Conservation (phyloP, 2,329 filamentous ascomycete genomes). For the Cryphonectria nitschkei region DNA sequence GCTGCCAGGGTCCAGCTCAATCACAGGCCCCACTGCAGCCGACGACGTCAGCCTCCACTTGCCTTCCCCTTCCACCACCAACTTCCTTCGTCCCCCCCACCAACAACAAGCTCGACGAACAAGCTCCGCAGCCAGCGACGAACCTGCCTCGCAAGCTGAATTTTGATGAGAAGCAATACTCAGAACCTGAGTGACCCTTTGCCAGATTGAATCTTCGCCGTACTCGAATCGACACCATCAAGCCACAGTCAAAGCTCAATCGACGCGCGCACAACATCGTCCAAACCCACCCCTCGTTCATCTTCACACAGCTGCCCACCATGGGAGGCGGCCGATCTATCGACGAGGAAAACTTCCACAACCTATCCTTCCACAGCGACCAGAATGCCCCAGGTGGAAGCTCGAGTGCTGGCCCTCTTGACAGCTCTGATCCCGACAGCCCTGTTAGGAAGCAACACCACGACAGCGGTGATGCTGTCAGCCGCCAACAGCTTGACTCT, state of each 20-base stretch:
- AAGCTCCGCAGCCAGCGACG: not conserved
- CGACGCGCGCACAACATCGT: not conserved
- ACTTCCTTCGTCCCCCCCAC: not conserved
- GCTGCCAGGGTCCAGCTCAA: constrained; percentile 6
- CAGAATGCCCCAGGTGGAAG: constrained; percentile 49
- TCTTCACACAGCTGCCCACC: constrained; percentile 19
- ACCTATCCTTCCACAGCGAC: constrained; percentile 76
- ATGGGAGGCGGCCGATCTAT: constrained; percentile 44
- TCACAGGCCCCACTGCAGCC: constrained; percentile 7
- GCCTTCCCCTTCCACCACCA: constrained; percentile 2
- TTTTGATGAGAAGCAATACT: not conserved
- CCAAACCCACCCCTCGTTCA: constrained; percentile 2
- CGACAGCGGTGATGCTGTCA: constrained; percentile 50
- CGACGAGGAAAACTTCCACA: constrained; percentile 75
- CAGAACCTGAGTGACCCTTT: not conserved
- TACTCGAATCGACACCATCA: not conserved
- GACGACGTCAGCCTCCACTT: constrained; percentile 12
- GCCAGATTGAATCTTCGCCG: not conserved
- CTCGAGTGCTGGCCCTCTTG: constrained; percentile 32
- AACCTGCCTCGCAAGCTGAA: not conserved
- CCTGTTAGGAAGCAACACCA: constrained; percentile 40
- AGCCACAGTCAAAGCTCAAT: not conserved
- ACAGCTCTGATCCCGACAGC: constrained; percentile 29
- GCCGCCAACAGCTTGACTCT: constrained; percentile 60
- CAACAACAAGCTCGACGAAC: not conserved